Percentiles rank a stretch among this genome's conserved stretches.
Conservation (phyloP, 2,329 filamentous ascomycete species). For the Aspergillus puulaauensis region DNA sequence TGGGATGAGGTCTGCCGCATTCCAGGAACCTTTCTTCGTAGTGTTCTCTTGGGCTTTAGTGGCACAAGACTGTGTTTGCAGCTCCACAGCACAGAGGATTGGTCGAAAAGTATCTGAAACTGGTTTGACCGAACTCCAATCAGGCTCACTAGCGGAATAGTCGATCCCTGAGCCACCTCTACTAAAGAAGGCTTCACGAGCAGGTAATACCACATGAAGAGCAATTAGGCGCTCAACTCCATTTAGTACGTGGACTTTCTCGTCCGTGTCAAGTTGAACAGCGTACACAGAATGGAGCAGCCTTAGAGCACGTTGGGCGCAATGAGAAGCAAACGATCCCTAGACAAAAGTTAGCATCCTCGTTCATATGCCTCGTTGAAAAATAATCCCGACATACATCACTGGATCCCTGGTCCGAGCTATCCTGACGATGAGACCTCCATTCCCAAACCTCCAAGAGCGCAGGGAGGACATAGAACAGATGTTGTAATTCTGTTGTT, state of each 20-base stretch:
- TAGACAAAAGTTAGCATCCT: slow-evolving; percentile 13
- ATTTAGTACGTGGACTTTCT: slow-evolving; percentile 31
- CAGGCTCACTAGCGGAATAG: slow-evolving; percentile 33
- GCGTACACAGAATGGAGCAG: slow-evolving; percentile 30
- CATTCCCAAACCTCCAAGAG: slow-evolving; percentile 39
- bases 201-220: slow-evolving; percentile 43
- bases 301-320: slow-evolving; percentile 36
- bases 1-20: slow-evolving; percentile 36
- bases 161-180: slow-evolving; percentile 34
- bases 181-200: slow-evolving; percentile 38
- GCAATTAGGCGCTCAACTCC: slow-evolving; percentile 39
- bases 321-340: slow-evolving; percentile 33
- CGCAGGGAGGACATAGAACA: slow-evolving; percentile 35
- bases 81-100: slow-evolving; percentile 29
- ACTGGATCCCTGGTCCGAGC: slow-evolving; percentile 32
- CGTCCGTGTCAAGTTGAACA: slow-evolving; percentile 30
- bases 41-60: slow-evolving; percentile 5
- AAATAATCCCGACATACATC: slow-evolving; percentile 27
- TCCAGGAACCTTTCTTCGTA: slow-evolving; percentile 24
- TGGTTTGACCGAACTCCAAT: slow-evolving; percentile 35
- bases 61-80: slow-evolving; percentile 1
- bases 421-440: slow-evolving; percentile 34
- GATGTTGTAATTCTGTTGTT: slow-evolving; percentile 33
- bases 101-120: slow-evolving; percentile 38
- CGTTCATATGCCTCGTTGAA: neutral